phyloP scores from a whole-genome alignment of 2,329 filamentous ascomycete species.

The Botrytis fragariae region DNA sequence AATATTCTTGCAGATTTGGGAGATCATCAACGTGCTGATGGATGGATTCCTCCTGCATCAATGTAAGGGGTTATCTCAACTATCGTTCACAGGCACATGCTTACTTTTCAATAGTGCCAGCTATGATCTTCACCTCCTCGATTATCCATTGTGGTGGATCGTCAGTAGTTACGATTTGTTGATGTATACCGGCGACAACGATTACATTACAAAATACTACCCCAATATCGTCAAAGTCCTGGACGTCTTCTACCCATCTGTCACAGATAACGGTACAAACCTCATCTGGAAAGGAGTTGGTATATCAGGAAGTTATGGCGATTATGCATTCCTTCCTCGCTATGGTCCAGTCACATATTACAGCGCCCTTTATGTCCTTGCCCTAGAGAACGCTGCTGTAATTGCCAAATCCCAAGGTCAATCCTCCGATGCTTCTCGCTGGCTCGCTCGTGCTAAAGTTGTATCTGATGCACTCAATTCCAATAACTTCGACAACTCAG shows the following conservation, averaged over 20 bases:
- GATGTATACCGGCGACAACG: constrained; percentile 49
- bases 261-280: constrained; percentile 42
- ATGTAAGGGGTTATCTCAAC: constrained; percentile 41
- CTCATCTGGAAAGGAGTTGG: constrained; percentile 45
- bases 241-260: constrained; percentile 47
- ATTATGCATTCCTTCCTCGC: constrained; percentile 51
- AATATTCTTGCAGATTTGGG: constrained; percentile 52
- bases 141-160: constrained; percentile 55
- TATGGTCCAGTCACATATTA: constrained; percentile 51
- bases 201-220: constrained; percentile 46
- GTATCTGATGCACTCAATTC: constrained; percentile 41
- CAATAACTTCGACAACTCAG: constrained; percentile 42
- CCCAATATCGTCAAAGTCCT: constrained; percentile 42
- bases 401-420: constrained; percentile 42
- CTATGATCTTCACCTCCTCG: constrained; percentile 49
- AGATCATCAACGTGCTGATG: constrained; percentile 48
- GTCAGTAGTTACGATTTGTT: constrained; percentile 48
- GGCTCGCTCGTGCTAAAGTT: constrained; percentile 41
- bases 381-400: constrained; percentile 45
- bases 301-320: constrained; percentile 44
- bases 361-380: constrained; percentile 50
- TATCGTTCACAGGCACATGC: background rate
- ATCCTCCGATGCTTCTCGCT: constrained; percentile 41
- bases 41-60: constrained; percentile 54
- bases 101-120: constrained; percentile 37